Base-by-base conservation (phyloP, 2,329 filamentous ascomycete species). In the Hypoxylon sp. region DNA sequence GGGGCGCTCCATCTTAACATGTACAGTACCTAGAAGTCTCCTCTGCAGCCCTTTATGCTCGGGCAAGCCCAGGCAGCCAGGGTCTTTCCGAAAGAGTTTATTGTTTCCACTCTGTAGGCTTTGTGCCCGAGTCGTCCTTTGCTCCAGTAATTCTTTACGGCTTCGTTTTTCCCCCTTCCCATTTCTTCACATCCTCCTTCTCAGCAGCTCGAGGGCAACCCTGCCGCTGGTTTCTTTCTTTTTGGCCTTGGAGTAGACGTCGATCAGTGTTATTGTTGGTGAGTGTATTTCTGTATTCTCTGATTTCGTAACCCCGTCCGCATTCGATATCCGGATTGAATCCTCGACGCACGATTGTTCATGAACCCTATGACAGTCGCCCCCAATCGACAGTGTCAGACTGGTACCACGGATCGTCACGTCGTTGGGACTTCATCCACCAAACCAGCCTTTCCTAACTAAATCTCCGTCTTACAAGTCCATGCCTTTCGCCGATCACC, bases 151-250 rank as follows among this genome's bases (percentile, higher is more conserved):
- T 57, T 65, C 62, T 65, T 50, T 60, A 67, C 59, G 51, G 60
- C 55, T 65, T 66, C 62, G 59, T 63, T 59, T 67, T 63, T 67
- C 68, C 30, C 53, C 28, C 64, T 60, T 50, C 60, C 48, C 45
- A 50, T 49, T 23, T 43, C 59, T 63, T 67, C 50, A 63, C 71
- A 69, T 68, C 70, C 64, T 68, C 59, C 56, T 71, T 65, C 55
- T 68, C 69, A 72, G 64, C 67, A 72, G 67, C 71, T 69, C 65
- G 60, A 65, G 67, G 71, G 58, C 63, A 65, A 62, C 53, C 60
- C 65, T 70, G 71, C 67, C 64, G 70, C 69, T 71, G 69, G 60
- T 71, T 73, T 36, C 70, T 69, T 70, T 70, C 68, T 70, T 70
- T 70, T 70, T 70, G 65, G 67, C 69, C 60, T 70, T 69, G 69